Evolutionary conservation across 257 asterid species (phyloP).

Genomic region (Solanum clarkiae): DNA sequence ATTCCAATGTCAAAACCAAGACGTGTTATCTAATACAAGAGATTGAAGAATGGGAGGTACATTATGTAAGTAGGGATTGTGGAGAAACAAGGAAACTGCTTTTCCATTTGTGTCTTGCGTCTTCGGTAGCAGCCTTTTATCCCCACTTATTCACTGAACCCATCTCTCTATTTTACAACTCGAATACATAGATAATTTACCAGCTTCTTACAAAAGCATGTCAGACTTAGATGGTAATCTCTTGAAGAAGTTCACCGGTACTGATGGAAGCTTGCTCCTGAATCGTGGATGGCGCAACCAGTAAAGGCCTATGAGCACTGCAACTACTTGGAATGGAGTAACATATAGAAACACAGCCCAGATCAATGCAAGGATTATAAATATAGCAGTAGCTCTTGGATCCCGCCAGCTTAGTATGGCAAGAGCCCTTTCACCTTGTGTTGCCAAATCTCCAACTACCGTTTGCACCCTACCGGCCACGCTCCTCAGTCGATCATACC

Average conservation of each 20-base stretch:
- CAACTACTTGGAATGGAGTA: constrained; percentile 67
- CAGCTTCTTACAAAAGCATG: constrained; percentile 42
- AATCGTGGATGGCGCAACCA: constrained; percentile 71
- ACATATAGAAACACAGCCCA: constrained; percentile 65
- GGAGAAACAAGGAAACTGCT: not conserved
- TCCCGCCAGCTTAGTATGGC: constrained; percentile 89
- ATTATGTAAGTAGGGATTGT: not conserved
- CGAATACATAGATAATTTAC: not conserved
- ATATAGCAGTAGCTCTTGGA: constrained; percentile 74
- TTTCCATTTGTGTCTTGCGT: not conserved
- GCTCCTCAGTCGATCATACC: constrained; percentile 61
- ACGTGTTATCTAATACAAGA: constrained; percentile 9
- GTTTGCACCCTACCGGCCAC: constrained; percentile 79
- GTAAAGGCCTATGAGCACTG: constrained; percentile 54
- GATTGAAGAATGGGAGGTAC: not conserved
- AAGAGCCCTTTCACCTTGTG: constrained; percentile 76
- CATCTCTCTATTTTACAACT: not conserved
- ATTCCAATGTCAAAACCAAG: not conserved
- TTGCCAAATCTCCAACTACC: constrained; percentile 73
- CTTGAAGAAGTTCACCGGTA: constrained; percentile 86
- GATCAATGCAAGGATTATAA: constrained; percentile 44
- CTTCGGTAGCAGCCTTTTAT: constrained; percentile 17
- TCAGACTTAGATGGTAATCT: constrained; percentile 84
- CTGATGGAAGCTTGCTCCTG: constrained; percentile 68
- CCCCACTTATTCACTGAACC: constrained; percentile 5